Evolutionary conservation across 2,329 filamentous ascomycete genomes (phyloP).

Genomic region (Blumeria hordei): DNA sequence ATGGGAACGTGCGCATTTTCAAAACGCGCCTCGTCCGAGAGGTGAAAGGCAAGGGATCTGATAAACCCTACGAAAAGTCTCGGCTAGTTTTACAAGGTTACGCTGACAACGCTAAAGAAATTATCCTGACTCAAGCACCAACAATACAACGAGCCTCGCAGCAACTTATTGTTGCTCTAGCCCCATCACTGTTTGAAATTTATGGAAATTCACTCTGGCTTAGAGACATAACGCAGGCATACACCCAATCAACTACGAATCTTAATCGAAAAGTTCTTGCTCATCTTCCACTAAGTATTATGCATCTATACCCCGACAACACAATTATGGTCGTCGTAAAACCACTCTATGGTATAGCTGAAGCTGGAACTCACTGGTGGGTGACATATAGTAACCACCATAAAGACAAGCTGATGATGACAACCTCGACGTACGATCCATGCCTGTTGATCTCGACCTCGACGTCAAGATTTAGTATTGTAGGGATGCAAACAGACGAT

Average conservation of each 20-base stretch:
- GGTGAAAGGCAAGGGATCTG: neutral
- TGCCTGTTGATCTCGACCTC: neutral
- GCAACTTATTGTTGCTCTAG: neutral
- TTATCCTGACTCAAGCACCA: slow-evolving; percentile 2
- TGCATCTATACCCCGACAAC: neutral
- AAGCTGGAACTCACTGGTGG: neutral
- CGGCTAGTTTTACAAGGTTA: neutral
- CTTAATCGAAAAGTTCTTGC: neutral
- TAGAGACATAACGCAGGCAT: neutral
- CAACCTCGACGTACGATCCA: neutral
- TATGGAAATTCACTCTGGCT: neutral
- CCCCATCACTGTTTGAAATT: neutral
- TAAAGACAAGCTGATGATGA: neutral
- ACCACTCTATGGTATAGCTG: neutral
- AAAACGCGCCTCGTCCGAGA: neutral
- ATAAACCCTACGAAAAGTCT: slow-evolving; percentile 1
- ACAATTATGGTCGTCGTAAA: neutral
- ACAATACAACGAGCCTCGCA: slow-evolving; percentile 3
- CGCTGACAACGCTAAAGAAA: slow-evolving; percentile 2
- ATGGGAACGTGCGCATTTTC: neutral
- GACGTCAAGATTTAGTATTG: neutral
- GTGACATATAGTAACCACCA: slow-evolving; percentile 1
- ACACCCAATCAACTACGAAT: neutral
- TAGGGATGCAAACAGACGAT: neutral
- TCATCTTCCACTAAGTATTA: neutral